Conservation (phyloP, 495 filamentous ascomycete species). For the Daldinia loculata region DNA sequence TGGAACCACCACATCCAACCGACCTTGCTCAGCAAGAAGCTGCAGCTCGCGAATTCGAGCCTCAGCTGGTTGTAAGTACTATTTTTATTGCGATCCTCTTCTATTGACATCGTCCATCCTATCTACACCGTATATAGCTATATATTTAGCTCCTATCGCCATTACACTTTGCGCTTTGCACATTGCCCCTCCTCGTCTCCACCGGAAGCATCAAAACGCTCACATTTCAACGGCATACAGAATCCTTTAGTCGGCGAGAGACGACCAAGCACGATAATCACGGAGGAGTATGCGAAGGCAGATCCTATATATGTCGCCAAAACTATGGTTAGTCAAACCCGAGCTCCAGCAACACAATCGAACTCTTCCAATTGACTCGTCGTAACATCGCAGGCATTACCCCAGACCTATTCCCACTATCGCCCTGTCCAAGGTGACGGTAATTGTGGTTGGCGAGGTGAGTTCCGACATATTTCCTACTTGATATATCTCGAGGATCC, state of each 20-base stretch:
- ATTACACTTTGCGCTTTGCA: slow-evolving; percentile 8
- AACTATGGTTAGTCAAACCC: slow-evolving; percentile 71
- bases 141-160: slow-evolving; percentile 19
- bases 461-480: slow-evolving; percentile 35
- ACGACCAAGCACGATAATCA: slow-evolving; percentile 78
- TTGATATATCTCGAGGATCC: slow-evolving; percentile 11
- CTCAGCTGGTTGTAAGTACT: slow-evolving; percentile 67
- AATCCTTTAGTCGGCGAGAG: slow-evolving; percentile 83
- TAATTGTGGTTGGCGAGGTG: slow-evolving; percentile 98
- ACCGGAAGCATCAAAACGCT: slow-evolving; percentile 10
- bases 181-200: not conserved
- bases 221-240: slow-evolving; percentile 58
- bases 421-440: slow-evolving; percentile 91
- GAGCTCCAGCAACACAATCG: not conserved
- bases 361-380: slow-evolving; percentile 31
- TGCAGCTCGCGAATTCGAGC: slow-evolving; percentile 69
- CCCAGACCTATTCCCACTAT: slow-evolving; percentile 84
- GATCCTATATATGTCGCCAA: slow-evolving; percentile 86
- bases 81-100: slow-evolving; percentile 16
- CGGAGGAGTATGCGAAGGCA: slow-evolving; percentile 88
- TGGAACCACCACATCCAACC: slow-evolving; percentile 48
- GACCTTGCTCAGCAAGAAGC: slow-evolving; percentile 64
- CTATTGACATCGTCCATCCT: not conserved
- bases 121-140: not conserved
- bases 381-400: slow-evolving; percentile 68